A percentile compares a stretch with the other conserved stretches of the same genome.
phyloP scores from a whole-genome alignment of 164 flowering plant species.

The Euptelea pleiosperma region DNA sequence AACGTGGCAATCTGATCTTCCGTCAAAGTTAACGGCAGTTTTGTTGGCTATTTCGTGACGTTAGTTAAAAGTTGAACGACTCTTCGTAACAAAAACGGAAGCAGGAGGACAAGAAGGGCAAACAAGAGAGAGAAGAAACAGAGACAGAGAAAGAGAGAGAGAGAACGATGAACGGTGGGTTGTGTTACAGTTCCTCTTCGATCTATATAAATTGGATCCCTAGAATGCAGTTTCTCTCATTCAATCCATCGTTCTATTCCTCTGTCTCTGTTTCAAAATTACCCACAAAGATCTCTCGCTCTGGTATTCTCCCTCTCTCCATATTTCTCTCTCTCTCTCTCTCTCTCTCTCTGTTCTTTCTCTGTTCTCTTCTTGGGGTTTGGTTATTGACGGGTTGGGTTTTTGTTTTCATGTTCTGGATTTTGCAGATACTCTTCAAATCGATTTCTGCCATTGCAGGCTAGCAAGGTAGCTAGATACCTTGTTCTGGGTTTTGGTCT shows the following conservation, averaged over 20 bases:
- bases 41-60: too few relatives aligned
- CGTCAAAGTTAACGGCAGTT: background rate
- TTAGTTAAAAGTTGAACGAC: too few relatives aligned
- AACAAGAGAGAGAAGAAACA: too few relatives aligned
- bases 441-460: conserved; percentile 10
- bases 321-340: too few relatives aligned
- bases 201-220: conserved; percentile 8
- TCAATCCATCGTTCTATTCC: background rate
- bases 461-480: conserved; percentile 26
- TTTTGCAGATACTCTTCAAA: conserved; percentile 21
- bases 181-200: background rate
- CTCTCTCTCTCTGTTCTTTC: background rate
- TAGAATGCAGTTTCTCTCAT: background rate
- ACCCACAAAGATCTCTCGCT: conserved; percentile 8
- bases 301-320: conserved; percentile 11
- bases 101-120: too few relatives aligned
- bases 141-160: conserved; percentile 10
- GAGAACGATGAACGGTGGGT: background rate
- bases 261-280: background rate
- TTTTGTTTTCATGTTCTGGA: conserved; percentile 25
- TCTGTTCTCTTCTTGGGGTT: background rate
- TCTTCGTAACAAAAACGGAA: too few relatives aligned
- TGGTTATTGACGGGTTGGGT: conserved; percentile 15
- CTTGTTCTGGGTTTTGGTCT: background rate
- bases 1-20: conserved; percentile 6